phyloP scores from a whole-genome alignment of 1,284 basidiomycete genomes.

The Tylopilus sp. region DNA sequence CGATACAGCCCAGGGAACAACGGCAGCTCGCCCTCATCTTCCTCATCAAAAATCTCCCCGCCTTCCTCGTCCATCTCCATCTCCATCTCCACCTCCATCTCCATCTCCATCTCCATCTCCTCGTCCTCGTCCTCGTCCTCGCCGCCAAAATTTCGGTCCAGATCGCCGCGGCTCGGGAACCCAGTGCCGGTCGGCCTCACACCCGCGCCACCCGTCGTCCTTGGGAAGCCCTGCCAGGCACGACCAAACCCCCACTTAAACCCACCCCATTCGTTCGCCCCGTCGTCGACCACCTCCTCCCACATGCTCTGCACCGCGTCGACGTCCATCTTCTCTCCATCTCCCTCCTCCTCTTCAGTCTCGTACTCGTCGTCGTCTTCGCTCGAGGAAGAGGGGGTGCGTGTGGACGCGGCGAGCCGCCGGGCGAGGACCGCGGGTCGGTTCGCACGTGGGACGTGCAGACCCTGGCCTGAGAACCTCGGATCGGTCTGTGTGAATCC shows the following conservation, averaged over 20 bases:
- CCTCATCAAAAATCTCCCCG: conserved; percentile 25
- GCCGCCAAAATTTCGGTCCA: conserved; percentile 49
- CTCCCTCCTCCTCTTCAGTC: background rate
- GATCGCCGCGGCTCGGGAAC: conserved; percentile 43
- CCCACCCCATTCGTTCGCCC: conserved; percentile 39
- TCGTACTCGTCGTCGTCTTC: conserved; percentile 2
- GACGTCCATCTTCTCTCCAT: background rate
- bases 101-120: conserved; percentile 14
- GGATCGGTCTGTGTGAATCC: conserved; percentile 51
- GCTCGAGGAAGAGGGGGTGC: conserved; percentile 14
- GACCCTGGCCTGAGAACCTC: conserved; percentile 52
- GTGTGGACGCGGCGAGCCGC: conserved; percentile 33
- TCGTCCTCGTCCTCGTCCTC: conserved; percentile 33
- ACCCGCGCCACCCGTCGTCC: conserved; percentile 10
- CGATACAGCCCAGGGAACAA: conserved; percentile 65
- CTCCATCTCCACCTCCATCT: conserved; percentile 3
- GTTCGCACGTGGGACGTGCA: conserved; percentile 51
- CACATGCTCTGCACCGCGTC: conserved; percentile 8
- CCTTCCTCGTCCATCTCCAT: conserved; percentile 21
- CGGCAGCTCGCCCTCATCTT: conserved; percentile 39
- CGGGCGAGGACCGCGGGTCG: conserved; percentile 39
- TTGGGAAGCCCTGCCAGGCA: conserved; percentile 31
- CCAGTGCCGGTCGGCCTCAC: conserved; percentile 7
- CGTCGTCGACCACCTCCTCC: conserved; percentile 25
- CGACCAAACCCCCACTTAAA: conserved; percentile 40